These are phyloP conservation scores for Protomyces pachydermus DNA, from an alignment of 1,139 yeast species.

Conservation along the genomic window DNA sequence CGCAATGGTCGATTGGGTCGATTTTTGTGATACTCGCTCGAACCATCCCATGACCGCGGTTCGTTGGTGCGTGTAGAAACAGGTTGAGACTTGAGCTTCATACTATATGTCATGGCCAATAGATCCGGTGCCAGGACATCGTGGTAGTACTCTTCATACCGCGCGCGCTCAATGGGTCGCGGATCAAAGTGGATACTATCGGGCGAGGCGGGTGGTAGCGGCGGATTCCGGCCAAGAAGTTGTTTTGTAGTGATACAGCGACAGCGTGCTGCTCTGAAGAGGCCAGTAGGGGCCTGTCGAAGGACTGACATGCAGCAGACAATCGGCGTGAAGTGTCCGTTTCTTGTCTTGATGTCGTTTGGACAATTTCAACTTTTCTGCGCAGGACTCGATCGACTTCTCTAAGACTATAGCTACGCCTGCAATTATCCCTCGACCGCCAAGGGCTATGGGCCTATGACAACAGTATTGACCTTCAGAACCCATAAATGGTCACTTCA, in stretches of 20 bases:
- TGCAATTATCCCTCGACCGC: too few species aligned
- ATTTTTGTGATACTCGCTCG: conserved; percentile 83
- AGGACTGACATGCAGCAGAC: not conserved
- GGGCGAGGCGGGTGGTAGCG: conserved; percentile 13
- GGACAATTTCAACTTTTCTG: too few species aligned
- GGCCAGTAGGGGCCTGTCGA: not conserved
- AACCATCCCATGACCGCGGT: conserved; percentile 78
- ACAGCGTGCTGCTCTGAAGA: not conserved
- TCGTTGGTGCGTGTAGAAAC: conserved; percentile 56
- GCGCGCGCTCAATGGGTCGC: conserved; percentile 33
- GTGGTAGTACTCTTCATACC: conserved; percentile 71
- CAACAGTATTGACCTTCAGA: too few species aligned
- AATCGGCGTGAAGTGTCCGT: too few species aligned
- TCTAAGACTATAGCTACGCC: too few species aligned
- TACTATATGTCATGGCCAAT: conserved; percentile 69
- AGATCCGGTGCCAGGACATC: conserved; percentile 72
- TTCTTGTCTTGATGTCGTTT: too few species aligned
- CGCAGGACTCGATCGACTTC: too few species aligned
- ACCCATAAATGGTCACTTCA: too few species aligned
- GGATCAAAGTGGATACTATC: conserved; percentile 16
- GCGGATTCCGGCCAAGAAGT: conserved; percentile 17
- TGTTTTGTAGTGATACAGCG: conserved; percentile 19
- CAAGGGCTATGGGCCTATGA: too few species aligned
- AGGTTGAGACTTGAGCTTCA: conserved; percentile 40
- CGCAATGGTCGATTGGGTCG: conserved; percentile 52